Conservation (phyloP, 306 rosid genomes). For the Begonia loranthoides region DNA sequence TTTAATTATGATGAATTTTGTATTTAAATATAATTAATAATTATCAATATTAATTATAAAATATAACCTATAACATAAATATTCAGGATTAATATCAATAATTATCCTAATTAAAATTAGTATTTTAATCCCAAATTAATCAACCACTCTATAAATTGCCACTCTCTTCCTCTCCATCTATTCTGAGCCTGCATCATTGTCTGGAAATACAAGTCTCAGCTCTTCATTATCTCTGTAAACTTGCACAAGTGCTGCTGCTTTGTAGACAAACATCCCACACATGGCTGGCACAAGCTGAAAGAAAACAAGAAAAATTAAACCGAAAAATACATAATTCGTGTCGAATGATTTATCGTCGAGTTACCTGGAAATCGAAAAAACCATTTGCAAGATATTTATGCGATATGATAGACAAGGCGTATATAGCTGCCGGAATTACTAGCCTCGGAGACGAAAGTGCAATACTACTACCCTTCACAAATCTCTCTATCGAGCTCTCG, state of each 20-base stretch:
- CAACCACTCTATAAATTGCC: no score
- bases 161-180: no score
- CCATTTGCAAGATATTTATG: constrained; percentile 45
- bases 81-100: no score
- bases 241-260: constrained; percentile 83
- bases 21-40: no score
- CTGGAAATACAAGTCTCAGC: constrained; percentile 51
- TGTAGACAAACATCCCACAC: constrained; percentile 88
- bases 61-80: no score
- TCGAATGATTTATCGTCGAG: background rate
- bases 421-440: constrained; percentile 73
- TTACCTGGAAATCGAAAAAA: constrained; percentile 84
- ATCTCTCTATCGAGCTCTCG: constrained; percentile 49
- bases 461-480: constrained; percentile 56
- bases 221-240: constrained; percentile 86
- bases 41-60: no score
- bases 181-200: constrained; percentile 21
- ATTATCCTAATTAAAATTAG: no score
- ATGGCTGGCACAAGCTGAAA: constrained; percentile 84
- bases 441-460: constrained; percentile 94
- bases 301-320: constrained; percentile 1
- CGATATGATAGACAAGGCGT: constrained; percentile 59
- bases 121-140: no score
- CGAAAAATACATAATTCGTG: background rate
- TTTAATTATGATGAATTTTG: no score